Evolutionary conservation across 225 moss, liverwort and hornwort genomes (phyloP).

Genomic region (Marchantia paleacea): DNA sequence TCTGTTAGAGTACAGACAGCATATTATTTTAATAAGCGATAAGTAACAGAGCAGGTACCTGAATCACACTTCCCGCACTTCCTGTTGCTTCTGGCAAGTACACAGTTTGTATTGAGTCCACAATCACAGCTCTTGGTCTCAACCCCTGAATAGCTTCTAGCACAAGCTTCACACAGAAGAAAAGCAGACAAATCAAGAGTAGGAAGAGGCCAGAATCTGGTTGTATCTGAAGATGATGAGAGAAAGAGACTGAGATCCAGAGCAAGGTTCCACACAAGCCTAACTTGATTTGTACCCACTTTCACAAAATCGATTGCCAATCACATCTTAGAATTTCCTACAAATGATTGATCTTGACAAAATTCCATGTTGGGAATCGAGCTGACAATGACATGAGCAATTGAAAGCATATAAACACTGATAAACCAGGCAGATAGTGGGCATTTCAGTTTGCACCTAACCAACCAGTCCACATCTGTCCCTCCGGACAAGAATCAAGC

Average conservation of each 20-base stretch:
- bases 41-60: conserved; percentile 44
- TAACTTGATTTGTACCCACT: no score
- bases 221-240: no score
- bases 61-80: conserved; percentile 97
- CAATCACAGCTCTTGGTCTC: conserved; percentile 79
- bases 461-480: background rate
- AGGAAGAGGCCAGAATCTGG: no score
- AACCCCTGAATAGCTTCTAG: conserved; percentile 83
- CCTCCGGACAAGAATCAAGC: background rate
- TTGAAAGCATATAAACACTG: background rate
- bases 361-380: no score
- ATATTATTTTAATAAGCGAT: background rate
- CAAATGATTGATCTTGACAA: no score
- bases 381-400: background rate
- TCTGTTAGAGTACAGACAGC: no score
- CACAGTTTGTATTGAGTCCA: conserved; percentile 97
- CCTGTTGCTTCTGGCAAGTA: conserved; percentile 96
- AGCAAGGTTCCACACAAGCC: no score
- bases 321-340: no score
- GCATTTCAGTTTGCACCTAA: background rate
- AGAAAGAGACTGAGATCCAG: no score
- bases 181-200: background rate
- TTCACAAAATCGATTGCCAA: no score
- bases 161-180: conserved; percentile 57
- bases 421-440: background rate